Base-by-base conservation (phyloP, 352 stramenopile genomes). In the Thalassiosira livingstoniorum region DNA sequence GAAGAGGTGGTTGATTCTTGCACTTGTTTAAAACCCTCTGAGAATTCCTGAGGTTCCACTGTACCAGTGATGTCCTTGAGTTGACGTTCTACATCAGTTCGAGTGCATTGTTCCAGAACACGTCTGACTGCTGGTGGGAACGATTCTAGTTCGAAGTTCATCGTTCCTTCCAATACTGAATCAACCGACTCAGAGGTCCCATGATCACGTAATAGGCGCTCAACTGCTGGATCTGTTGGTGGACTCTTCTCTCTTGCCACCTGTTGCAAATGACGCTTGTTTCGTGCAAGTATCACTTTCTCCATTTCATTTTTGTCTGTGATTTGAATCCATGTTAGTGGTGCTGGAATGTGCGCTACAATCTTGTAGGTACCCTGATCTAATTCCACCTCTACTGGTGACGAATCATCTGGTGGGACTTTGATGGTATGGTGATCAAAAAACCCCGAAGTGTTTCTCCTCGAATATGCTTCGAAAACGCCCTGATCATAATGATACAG, bases 261-360 rank as follows among this genome's bases (percentile, higher is more conserved):
- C n/a, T 84, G 76, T 37, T 78, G 68, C 18, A 84, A 37, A 43
- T 84, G 68, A 0, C 76, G 0, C 27, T 71, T 69, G 29, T 84
- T 79, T n/a, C 68, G 31, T 63, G 62, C 27, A 0, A 75, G 15
- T 0, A 84, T 43, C 23, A 37, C 7, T 4, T 5, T 0, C 53
- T 84, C 76, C 31, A 84, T 70, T 15, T 78, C 32, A 0, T 7
- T 29, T 5, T 42, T 45, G 0, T 31, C 21, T 7, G 43, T 75
- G 2, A 78, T 32, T 13, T 76, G 34, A 0, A 25, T n/a, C 64
- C 74, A 82, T 18, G 63, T 57, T 34, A 18, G 4, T 32, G 45
- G 21, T 0, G 43, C 7, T 7, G 47, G 60, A 15, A 47, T 7
- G 39, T 47, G 39, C 7, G 7, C 45, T 45, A 18, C 39, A 47